These are phyloP conservation scores for Xanthoparmelia taractica DNA, from an alignment of 495 filamentous ascomycete genomes.

Conservation along the genomic window DNA sequence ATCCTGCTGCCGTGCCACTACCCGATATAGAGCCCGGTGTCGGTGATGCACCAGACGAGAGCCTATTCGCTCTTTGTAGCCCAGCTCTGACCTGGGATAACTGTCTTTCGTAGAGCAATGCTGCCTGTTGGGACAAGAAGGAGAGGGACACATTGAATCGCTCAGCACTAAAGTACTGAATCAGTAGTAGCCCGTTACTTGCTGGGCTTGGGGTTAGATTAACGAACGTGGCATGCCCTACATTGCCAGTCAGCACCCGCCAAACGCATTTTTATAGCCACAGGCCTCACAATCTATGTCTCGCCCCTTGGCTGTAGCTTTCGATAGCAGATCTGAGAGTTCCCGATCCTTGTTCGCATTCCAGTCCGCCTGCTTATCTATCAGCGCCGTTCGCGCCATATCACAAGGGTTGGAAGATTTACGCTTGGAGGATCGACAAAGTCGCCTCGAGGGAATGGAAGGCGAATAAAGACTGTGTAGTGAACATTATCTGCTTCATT, in stretches of 20 bases:
- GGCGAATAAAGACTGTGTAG: conserved; percentile 68
- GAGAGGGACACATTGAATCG: conserved; percentile 69
- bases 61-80: conserved; percentile 65
- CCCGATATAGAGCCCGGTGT: conserved; percentile 44
- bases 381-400: conserved; percentile 14
- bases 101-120: conserved; percentile 91
- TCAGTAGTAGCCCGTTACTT: conserved; percentile 16
- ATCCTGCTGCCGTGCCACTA: conserved; percentile 44
- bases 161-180: conserved; percentile 39
- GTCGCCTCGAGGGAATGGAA: conserved; percentile 77
- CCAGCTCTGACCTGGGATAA: conserved; percentile 81
- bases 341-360: conserved; percentile 74
- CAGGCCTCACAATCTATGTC: conserved; percentile 69
- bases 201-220: conserved; percentile 13
- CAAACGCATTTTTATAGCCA: conserved; percentile 10
- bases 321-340: conserved; percentile 85
- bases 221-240: conserved; percentile 75
- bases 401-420: conserved; percentile 26
- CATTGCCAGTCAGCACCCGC: conserved; percentile 30
- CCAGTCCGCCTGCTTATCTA: conserved; percentile 52
- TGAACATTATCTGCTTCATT: conserved; percentile 7
- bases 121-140: conserved; percentile 88
- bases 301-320: conserved; percentile 54
- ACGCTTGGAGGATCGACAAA: conserved; percentile 88
- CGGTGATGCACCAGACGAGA: conserved; percentile 40